Evolutionary conservation across 108 stramenopile genomes (phyloP), one percentile per base, ranked within the genome.

Genomic region (Schizochytrium sp.): DNA sequence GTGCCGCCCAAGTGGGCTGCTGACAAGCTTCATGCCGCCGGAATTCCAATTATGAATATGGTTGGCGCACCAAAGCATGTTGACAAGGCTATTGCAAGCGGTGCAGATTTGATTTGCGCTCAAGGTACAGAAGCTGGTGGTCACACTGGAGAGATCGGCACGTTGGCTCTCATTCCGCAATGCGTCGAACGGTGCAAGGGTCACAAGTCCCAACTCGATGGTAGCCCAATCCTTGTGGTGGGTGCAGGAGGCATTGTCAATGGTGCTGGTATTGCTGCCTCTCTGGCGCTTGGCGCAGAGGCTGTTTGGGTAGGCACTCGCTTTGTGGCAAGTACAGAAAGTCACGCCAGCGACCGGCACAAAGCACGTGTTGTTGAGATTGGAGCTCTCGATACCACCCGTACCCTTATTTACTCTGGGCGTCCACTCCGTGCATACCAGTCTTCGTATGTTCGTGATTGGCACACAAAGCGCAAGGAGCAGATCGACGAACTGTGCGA

Each of bases 21-120:
- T 10, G 76, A 83, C 10, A 83, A 83, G 76, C 76, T 83, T 40
- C 76, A 83, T 55, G 76, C 76, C 76, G 76, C 76, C 5, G 76
- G 76, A 2, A 83, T 83, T 28, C 76, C 76, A 7, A 83, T 83
- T 2, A 55, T 49, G 53, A 83, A 83, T 53, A 83, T 83, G 76
- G 76, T 83, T 28, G 76, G 76, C 53, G 76, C 76, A 0, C 76
- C 76, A 17, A 83, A 83, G 76, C 76, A 83, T 28, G 76, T 83
- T 17, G 76, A 83, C 76, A 83, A 83, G 53, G 76, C 76, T 42
- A 10, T 83, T 42, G 76, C 47, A 17, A 55, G 50, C 50, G 76
- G 76, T 53, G 76, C 40, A 7, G 76, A 83, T 28, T n/a, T 83
- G 50, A 83, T 83, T 2, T 55, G 47, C 53, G 47, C 50, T 40